Percentiles rank a stretch among this genome's conserved stretches.
Conservation (phyloP, 345 rosid genomes). For the Hibiscus tridactylites region DNA sequence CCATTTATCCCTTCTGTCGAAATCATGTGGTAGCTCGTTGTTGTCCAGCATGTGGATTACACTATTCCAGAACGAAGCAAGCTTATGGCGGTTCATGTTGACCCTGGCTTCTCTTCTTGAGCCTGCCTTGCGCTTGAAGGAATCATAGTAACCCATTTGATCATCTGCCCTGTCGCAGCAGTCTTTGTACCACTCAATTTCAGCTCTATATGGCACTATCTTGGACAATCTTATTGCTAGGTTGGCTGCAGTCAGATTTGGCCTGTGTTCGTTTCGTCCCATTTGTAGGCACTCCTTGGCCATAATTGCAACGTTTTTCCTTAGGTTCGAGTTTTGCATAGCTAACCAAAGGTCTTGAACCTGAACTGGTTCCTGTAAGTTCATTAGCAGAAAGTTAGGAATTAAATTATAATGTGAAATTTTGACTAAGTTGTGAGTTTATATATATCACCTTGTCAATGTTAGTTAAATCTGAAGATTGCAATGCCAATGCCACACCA, state of each 20-base stretch:
- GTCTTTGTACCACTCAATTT: constrained; percentile 57
- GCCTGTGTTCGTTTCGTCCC: constrained; percentile 36
- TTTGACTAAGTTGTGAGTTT: constrained; percentile 19
- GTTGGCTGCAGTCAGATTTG: constrained; percentile 38
- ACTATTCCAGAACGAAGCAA: neutral
- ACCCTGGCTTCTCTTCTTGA: constrained; percentile 31
- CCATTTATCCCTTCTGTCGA: constrained; percentile 5
- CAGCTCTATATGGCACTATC: constrained; percentile 39
- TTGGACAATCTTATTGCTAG: constrained; percentile 41
- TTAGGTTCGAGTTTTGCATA: neutral
- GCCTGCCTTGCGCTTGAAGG: constrained; percentile 41
- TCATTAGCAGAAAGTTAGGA: neutral
- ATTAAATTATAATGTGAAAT: neutral
- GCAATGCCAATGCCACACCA: constrained; percentile 53
- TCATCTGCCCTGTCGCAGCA: constrained; percentile 40
- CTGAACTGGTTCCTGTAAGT: neutral
- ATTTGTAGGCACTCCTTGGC: constrained; percentile 35
- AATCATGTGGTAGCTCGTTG: constrained; percentile 45
- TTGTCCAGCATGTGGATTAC: neutral
- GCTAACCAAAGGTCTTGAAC: neutral
- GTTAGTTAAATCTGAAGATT: constrained; percentile 42
- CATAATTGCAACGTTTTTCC: constrained; percentile 25
- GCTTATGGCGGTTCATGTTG: constrained; percentile 27
- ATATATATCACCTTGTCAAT: constrained; percentile 50
- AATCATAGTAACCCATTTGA: constrained; percentile 64